Percentiles rank a stretch among this genome's conserved stretches.
Evolutionary conservation across 208 protist genomes (phyloP).

Genomic region (Borovskyia barvae): DNA sequence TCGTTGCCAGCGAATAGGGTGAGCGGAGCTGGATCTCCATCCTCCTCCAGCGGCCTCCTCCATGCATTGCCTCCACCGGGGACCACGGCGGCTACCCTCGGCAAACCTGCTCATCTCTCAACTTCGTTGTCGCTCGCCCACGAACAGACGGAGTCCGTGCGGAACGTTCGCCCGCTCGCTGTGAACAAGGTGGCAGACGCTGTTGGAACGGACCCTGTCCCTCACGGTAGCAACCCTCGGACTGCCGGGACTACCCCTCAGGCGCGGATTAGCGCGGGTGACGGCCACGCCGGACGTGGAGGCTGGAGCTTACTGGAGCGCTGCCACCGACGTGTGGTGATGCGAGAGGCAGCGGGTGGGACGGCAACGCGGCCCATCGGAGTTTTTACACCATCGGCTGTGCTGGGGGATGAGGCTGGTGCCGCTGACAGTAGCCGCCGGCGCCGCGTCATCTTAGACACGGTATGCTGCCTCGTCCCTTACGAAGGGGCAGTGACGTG

Average conservation of each 20-base stretch:
- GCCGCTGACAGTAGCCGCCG: slow-evolving; percentile 5
- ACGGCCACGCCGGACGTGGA: neutral
- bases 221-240: neutral
- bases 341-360: neutral
- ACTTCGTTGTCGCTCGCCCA: too few species aligned
- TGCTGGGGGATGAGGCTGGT: slow-evolving; percentile 4
- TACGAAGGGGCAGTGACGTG: slow-evolving; percentile 12
- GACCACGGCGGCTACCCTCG: neutral
- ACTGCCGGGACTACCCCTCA: neutral
- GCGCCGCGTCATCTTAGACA: slow-evolving; percentile 15
- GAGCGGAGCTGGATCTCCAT: too few species aligned
- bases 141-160: too few species aligned
- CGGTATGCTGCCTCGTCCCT: slow-evolving; percentile 16
- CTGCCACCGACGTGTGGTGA: neutral
- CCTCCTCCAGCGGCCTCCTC: too few species aligned
- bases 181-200: too few species aligned
- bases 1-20: too few species aligned
- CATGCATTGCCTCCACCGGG: too few species aligned
- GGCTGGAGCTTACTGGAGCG: slow-evolving; percentile 15
- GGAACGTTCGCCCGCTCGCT: too few species aligned
- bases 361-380: slow-evolving; percentile 2
- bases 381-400: slow-evolving; percentile 14
- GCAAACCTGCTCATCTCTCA: too few species aligned
- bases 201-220: neutral
- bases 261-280: neutral